Base-by-base conservation (phyloP, 1,284 basidiomycete genomes). In the Leccinum discolor region DNA sequence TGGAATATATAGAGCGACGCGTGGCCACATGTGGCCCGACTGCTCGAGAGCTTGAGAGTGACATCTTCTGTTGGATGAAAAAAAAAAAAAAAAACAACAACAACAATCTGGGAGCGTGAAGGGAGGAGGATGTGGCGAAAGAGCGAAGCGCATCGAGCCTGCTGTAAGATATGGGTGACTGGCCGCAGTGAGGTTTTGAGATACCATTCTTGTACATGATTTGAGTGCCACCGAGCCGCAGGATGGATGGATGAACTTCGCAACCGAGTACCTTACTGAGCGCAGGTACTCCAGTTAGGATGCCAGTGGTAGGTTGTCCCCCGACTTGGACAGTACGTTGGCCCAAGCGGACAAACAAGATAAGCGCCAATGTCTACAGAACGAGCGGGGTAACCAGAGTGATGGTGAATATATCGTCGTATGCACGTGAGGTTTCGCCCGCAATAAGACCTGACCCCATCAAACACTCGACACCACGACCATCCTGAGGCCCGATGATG, bases 141-240 rank as follows among this genome's bases (percentile, higher is more conserved):
- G 29, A 29, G 29, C 29, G 29, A 29, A 29, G 29, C 29, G 29
- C 29, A 29, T 29, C 29, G 29, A 29, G 29, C 29, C 29, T 26
- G 40, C 74, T 95, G 90, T 66, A 99, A 82, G 73, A 98, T 98
- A 67, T 96, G 92, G 11, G 91, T 89, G 21, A 96, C 96, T 97
- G 73, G 88, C 88, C 29, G 97, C 96, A 3, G 94, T 96, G 62
- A 99, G 82, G 79, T 99, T 98, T 14, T 23, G 97, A 98, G 64
- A 99, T 95, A 82, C 98, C 98, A 77, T 99, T 99, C 87, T 97
- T 97, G 88, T 96, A 93, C 96, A 99, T 98, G 83, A 99, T 99
- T 75, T 96, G 94, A 44, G 98, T 99, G 67, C 98, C 98, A 75
- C 98, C 98, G 68, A 99, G 93, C 81, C 99, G 98, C 74, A 99